Evolutionary conservation across 768 basidiomycete genomes (phyloP).

Genomic region (Russula brevipes): DNA sequence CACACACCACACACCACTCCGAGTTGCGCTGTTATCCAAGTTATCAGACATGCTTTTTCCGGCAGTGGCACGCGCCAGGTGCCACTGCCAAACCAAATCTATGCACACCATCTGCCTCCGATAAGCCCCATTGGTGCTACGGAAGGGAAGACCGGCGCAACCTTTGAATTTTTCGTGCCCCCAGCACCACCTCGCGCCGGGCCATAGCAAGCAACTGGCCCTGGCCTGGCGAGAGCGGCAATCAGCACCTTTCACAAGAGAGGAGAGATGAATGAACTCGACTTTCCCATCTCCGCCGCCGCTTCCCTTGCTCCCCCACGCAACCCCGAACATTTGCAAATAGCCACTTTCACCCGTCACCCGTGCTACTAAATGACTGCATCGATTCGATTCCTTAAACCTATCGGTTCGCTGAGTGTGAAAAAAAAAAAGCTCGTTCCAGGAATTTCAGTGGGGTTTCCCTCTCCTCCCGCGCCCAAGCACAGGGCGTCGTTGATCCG

Average conservation of each 20-base stretch:
- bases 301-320: too few species aligned
- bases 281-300: background rate
- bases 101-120: background rate
- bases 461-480: background rate
- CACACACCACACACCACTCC: background rate
- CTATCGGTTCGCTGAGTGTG: constrained; percentile 19
- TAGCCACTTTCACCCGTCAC: too few species aligned
- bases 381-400: too few species aligned
- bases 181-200: background rate
- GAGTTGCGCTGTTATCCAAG: constrained; percentile 3
- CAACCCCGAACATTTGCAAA: too few species aligned
- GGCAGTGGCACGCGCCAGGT: background rate
- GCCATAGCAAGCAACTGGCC: background rate
- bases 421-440: constrained; percentile 1
- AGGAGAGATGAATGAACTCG: too few species aligned
- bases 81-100: background rate
- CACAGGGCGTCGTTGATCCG: background rate
- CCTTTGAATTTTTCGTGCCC: background rate
- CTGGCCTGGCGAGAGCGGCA: background rate
- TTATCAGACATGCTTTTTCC: background rate
- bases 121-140: background rate
- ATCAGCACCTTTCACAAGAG: background rate
- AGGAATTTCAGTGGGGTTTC: background rate
- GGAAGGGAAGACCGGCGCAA: background rate
- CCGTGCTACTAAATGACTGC: too few species aligned